Evolutionary conservation across 257 asterid species (phyloP), one percentile per base, ranked within the genome.

Genomic region (Handroanthus guayacan): DNA sequence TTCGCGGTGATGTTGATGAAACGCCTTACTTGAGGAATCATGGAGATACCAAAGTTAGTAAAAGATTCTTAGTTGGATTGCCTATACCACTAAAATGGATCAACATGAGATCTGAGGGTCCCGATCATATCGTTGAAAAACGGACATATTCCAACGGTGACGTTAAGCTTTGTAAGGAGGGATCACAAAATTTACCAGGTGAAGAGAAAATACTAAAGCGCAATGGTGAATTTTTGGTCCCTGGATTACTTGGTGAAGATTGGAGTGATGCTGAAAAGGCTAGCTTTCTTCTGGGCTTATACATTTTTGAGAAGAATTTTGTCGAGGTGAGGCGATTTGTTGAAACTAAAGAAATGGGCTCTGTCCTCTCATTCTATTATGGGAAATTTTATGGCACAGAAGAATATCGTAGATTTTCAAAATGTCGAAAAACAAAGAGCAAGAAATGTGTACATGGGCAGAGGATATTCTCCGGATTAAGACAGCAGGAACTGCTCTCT

Each of bases 401-500:
- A 47, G 95, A 79, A 41, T 82, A 85, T 69, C 68, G 14, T 39
- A 90, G 90, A 85, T 92, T 97, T 97, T 86, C 89, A 5, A 89
- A 84, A 4, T 69, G 89, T 41, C 74, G 86, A 72, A 92, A 85
- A 81, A 69, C 79, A 68, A 86, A 62, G 78, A 86, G 83, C 81
- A 82, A 77, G 80, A 92, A 78, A 74, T 75, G 84, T 73, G 91
- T 82, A 2, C 77, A 68, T 52, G 97, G 97, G 36, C 90, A 84
- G 82, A 86, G 82, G 76, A 74, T 92, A 81, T 92, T 92, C 71
- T 86, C 84, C 11, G 97, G 97, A 78, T n/a, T 51, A 51, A 92
- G 97, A 84, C 93, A 74, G 83, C 93, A 89, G 62, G 97, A 89
- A 68, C 72, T 92, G 14, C 55, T 90, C 37, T 80, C 90, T 75